Evolutionary conservation across 106 monocot species (phyloP), one percentile per base, ranked within the genome.

Genomic region (Chionographis japonica): DNA sequence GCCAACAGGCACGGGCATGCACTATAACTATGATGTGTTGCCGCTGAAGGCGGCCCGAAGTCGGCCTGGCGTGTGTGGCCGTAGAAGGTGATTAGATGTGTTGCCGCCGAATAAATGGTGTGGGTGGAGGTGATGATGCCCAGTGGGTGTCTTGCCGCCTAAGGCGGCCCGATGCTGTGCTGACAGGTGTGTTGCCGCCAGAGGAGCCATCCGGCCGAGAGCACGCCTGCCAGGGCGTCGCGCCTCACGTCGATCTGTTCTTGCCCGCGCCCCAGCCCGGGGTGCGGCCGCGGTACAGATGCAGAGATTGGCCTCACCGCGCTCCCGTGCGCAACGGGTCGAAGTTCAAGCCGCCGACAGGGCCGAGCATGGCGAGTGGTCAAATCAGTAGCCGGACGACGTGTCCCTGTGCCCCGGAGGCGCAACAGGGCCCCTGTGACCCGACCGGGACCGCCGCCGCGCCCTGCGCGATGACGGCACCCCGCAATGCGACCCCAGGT

Each of bases 401-500:
- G 16, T 46, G 2, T 2, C 40, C 10, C 0, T n/a, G 12, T 4
- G 12, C 59, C 74, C 17, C 12, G 2, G 15, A n/a, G 37, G 17
- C 15, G 19, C 14, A 13, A 36, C 7, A 3, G n/a, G n/a, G n/a
- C n/a, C n/a, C n/a, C n/a, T n/a, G n/a, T n/a, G n/a, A n/a, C 4
- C 13, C 1, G 15, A 4, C 56, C n/a, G 40, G 36, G 55, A 12
- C 54, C 72, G 42, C 10, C 2, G 2, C 49, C 40, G 15, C 14
- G 3, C 1, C 17, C 19, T 16, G 4, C 14, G 40, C 4, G 59
- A 10, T 8, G 20, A n/a, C n/a, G n/a, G n/a, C n/a, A n/a, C 49
- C 50, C 65, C 63, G 58, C n/a, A 70, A 13, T 13, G 63, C 69
- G 65, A 72, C 78, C 71, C 65, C 75, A 79, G 58, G 72, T 76